Evolutionary conservation across 2,329 filamentous ascomycete genomes (phyloP), one percentile per base, ranked within the genome.

Genomic region (Fusarium euwallaceae): DNA sequence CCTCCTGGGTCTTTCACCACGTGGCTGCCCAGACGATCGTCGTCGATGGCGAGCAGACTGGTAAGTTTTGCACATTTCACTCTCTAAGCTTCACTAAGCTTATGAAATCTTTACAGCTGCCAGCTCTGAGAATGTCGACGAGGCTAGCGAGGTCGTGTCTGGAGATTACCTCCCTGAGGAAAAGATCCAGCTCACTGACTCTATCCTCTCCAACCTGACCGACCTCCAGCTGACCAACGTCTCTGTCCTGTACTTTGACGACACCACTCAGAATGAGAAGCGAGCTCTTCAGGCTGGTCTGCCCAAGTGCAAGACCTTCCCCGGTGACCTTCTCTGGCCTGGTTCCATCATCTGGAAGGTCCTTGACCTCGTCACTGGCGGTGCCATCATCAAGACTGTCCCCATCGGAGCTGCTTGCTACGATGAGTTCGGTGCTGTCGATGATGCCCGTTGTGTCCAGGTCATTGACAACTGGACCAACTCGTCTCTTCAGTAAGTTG

Each of bases 351-450:
- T 79, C 1, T 84, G 82, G 82, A 71, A 76, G 7, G 63, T 84
- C 5, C 81, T 86, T 27, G 69, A 85, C 58, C 60, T 81, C 20
- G 76, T 85, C 22, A 72, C 69, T 16, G 81, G 80, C 20, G 81
- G 80, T 8, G 77, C 77, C n/a, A 67, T 84, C 12, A 78, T 83
- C 64, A 75, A 81, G 71, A 81, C 81, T 1, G 72, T 81, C 3
- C 83, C 82, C 0, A 71, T 82, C 5, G 81, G 78, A 5, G 79
- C 81, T 14, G 67, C 75, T 4, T 84, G 82, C 68, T 83, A 83
- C 53, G 51, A 71, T 2, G 76, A 70, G 17, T 69, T 64, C 4
- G 73, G 69, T 9, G 68, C 78, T 9, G 80, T 79, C 53, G 69
- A 83, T 48, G 71, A 76, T 34, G 69, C 72, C 56, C 75, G 72